Base-by-base conservation (phyloP, 331 rosid genomes). In the Telfairia occidentalis region DNA sequence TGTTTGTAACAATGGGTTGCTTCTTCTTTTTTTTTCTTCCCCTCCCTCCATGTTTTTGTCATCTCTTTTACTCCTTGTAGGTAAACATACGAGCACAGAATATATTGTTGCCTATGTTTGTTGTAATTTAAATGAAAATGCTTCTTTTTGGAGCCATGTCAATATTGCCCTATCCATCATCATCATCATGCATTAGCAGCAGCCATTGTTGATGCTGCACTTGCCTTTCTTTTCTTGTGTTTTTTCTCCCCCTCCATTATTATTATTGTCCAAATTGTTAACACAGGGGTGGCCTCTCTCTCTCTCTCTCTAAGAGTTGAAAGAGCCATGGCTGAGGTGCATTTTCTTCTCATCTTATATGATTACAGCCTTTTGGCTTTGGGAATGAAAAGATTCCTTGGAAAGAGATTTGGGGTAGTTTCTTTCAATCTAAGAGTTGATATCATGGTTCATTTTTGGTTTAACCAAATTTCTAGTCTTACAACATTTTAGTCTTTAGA, bases 81-180 rank as follows among this genome's bases (percentile, higher is more conserved):
- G 63, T 80, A 75, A 63, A 42, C 74, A 78, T 69, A 69, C 35
- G 30, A 79, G 76, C 66, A 43, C 76, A 55, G 26, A 74, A 18
- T 60, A 28, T 77, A 50, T 75, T 49, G 74, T 48, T 70, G 74
- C 74, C 58, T 71, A 75, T 61, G 78, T 61, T 61, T 53, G 66
- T 75, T 82, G 79, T 75, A 78, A 74, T 60, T 74, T 53, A 52
- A 73, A 48, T 54, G 60, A 52, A 74, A 74, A 50, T 54, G 66
- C 52, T 74, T 53, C 49, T 37, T 50, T 74, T 74, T 52, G 49
- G 66, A 53, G 64, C 63, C 63, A 53, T 55, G n/a, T 23, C 19
- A 3, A 8, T 35, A n/a, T 45, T 69, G 57, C 57, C 57, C 18
- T 11, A 19, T n/a, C 73, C 73, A 65, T 38, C 30, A 43, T 6